Base-by-base conservation (phyloP, 1,139 yeast genomes). In the Citeromyces hawaiiensis region DNA sequence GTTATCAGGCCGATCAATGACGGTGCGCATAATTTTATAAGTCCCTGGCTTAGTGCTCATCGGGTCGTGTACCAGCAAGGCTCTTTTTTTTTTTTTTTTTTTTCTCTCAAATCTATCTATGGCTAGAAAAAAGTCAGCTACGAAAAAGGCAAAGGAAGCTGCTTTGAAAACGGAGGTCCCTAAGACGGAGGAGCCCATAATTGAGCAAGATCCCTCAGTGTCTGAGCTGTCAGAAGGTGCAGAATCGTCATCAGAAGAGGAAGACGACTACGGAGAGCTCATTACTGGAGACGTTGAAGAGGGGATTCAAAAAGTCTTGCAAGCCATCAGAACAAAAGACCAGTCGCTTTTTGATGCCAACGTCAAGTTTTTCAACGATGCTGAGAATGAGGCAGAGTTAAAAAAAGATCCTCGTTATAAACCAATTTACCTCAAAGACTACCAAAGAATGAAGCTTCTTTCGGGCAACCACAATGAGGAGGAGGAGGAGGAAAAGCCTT, bases 121-220 rank as follows among this genome's bases (percentile, higher is more conserved):
- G 95, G 83, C 94, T 37, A 78, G 95, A 73, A 85, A 85, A 78
- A 85, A 85, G 70, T 81, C 94, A 19, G 91, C 93, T 36, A 69
- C 91, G 43, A 83, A 80, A 54, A 81, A 66, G 57, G 93, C 91
- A 31, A 70, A 64, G 54, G 85, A 77, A 51, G 71, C 66, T 9
- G 64, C 59, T 15, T 37, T 40, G 27, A 39, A 38, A 15, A 38
- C 39, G 23, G 52, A 49, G 29, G 56, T 54, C 41, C 47, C 45
- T 9, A 42, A 47, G 34, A 47, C 43, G 23, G 45, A 43, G 10
- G 51, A 50, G 18, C 43, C 40, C 13, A 46, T 29, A 31, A 38
- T 19, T 7, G 17, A 40, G 25, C 36, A 42, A 14, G 40, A 36
- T 23, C 35, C 19, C 25, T 36, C 17, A 18, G 39, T 23, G 35